These are phyloP conservation scores for Platanus orientalis DNA, from an alignment of 164 flowering plant genomes.

Conservation along the genomic window DNA sequence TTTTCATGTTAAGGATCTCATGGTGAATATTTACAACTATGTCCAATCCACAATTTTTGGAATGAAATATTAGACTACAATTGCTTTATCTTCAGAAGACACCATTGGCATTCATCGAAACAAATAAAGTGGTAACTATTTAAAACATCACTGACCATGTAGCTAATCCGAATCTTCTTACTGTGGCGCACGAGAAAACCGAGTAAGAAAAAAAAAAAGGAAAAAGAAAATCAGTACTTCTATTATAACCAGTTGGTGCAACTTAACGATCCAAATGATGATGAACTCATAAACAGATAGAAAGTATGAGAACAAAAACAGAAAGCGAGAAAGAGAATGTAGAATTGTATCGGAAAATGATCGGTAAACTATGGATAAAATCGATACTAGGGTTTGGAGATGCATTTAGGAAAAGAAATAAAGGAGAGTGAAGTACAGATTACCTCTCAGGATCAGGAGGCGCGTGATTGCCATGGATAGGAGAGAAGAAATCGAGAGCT, in stretches of 20 bases:
- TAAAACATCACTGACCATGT: constrained; percentile 53
- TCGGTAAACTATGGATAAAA: no score
- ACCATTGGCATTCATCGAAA: not conserved
- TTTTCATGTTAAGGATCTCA: not conserved
- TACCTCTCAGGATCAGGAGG: constrained; percentile 80
- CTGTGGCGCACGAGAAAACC: constrained; percentile 36
- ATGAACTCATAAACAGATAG: not conserved
- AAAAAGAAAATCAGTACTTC: constrained; percentile 7
- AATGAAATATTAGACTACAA: not conserved
- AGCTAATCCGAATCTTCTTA: constrained; percentile 60
- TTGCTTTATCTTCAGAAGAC: not conserved
- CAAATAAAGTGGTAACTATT: not conserved
- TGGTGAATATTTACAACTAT: no score
- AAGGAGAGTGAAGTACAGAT: no score
- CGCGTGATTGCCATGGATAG: constrained; percentile 51
- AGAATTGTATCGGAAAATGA: no score
- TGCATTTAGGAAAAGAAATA: no score
- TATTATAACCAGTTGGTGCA: not conserved
- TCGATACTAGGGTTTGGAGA: no score
- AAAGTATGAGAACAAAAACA: no score
- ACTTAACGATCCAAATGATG: not conserved
- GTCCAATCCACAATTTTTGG: no score
- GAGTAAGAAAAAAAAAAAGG: not conserved
- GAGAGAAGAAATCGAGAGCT: constrained; percentile 76
- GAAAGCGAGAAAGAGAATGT: no score